Base-by-base conservation (phyloP, 306 rosid genomes). In the Heteromeles arbutifolia region DNA sequence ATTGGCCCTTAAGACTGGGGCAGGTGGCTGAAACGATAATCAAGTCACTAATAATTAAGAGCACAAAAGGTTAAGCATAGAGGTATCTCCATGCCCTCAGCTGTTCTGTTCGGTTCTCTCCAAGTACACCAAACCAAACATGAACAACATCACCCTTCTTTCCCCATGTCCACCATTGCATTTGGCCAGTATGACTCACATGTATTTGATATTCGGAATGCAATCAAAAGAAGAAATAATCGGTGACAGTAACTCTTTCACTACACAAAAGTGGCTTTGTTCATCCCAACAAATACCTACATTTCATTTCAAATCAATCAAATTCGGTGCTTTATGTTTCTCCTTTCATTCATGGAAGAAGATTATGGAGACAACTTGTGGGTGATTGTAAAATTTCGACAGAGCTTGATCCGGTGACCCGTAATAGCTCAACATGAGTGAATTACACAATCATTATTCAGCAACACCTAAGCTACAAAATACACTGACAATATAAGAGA, bases 401-500 rank as follows among this genome's bases (percentile, higher is more conserved):
- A 25, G 1, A 59, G 26, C 39, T 24, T 73, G 39, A 73, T 39
- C 39, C 1, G 11, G 19, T 24, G 67, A 58, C 67, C 4, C 56
- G 14, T 34, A 11, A 70, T 24, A 31, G 45, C 53, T n/a, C 75
- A 72, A 57, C 54, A 57, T 34, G 57, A 57, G 67, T 6, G 2
- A 26, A 58, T 4, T 3, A 41, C 25, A 37, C 39, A 73, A n/a
- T 25, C 18, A 74, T 18, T 26, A 14, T 62, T 76, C 67, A 72
- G 72, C 78, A 69, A 56, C 50, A 75, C 67, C 52, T 32, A 8
- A 59, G 28, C 50, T 56, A 58, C 56, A 80, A 32, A 43, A 54
- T 65, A 28, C 31, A 6, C 1, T 19, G 67, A 17, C n/a, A 74
- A 52, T 70, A 28, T 54, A 24, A 68, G 73, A 66, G 4, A 31